These are phyloP conservation scores for Vaccinium corymbosum DNA, from an alignment of 148 eudicot genomes.

Conservation along the genomic window DNA sequence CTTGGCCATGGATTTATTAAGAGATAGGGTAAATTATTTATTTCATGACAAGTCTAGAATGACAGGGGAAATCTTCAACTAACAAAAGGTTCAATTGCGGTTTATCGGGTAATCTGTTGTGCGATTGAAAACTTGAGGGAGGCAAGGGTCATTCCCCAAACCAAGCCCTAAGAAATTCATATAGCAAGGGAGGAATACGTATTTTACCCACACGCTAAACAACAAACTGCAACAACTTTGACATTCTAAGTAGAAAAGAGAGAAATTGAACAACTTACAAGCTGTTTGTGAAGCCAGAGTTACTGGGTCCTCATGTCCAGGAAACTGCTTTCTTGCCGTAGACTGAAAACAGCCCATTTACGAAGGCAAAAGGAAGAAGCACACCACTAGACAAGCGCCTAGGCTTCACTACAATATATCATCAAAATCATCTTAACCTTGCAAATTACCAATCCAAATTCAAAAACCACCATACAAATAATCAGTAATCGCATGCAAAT, in stretches of 20 bases:
- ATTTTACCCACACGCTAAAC: background rate
- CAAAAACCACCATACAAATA: conserved; percentile 17
- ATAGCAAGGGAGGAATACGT: background rate
- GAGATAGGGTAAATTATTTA: background rate
- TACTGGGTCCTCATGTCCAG: conserved; percentile 68
- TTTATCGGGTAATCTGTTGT: background rate
- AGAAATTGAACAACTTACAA: conserved; percentile 45
- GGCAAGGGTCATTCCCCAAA: background rate
- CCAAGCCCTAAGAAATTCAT: background rate
- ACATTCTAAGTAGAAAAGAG: background rate
- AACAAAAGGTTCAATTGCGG: background rate
- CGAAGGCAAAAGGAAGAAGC: conserved; percentile 16
- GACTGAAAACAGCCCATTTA: conserved; percentile 86
- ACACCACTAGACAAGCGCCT: conserved; percentile 21
- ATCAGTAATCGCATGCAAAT: conserved; percentile 15
- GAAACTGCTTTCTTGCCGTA: conserved; percentile 40
- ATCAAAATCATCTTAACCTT: conserved; percentile 41
- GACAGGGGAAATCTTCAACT: background rate
- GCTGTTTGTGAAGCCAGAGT: conserved; percentile 80
- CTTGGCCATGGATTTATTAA: background rate
- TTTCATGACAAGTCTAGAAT: background rate
- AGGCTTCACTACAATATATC: conserved; percentile 38
- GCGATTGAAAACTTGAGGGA: background rate
- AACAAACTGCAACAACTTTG: background rate
- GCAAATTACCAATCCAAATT: conserved; percentile 27